Conservation (phyloP, 495 filamentous ascomycete genomes). For the Lasiosphaeria hispida region DNA sequence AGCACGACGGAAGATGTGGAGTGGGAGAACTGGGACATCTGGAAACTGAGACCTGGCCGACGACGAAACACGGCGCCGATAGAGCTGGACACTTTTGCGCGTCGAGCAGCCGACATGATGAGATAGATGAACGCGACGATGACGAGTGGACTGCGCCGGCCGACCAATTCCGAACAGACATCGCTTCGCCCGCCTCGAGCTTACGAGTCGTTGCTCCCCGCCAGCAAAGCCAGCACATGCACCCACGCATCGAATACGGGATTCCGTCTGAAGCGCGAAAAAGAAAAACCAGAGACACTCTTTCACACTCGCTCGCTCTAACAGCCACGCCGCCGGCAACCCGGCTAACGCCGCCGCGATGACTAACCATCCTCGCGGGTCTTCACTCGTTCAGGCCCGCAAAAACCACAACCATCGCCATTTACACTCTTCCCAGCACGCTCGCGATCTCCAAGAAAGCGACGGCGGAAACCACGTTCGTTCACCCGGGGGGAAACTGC, state of each 20-base stretch:
- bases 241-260: constrained; percentile 30
- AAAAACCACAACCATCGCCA: constrained; percentile 31
- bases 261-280: constrained; percentile 3
- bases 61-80: neutral
- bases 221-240: constrained; percentile 13
- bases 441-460: constrained; percentile 23
- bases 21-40: neutral
- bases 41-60: constrained; percentile 8
- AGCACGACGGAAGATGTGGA: constrained; percentile 11
- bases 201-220: constrained; percentile 24
- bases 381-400: constrained; percentile 56
- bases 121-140: constrained; percentile 27
- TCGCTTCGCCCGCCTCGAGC: constrained; percentile 18
- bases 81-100: constrained; percentile 3
- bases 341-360: constrained; percentile 38
- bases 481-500: constrained; percentile 32
- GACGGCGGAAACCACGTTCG: constrained; percentile 33
- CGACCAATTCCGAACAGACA: constrained; percentile 19
- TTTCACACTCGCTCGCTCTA: constrained; percentile 15
- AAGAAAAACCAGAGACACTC: constrained; percentile 3
- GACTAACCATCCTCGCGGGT: constrained; percentile 48
- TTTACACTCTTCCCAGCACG: constrained; percentile 28
- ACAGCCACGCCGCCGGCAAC: constrained; percentile 30
- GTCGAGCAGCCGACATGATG: constrained; percentile 17
- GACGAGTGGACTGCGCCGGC: constrained; percentile 28